A percentile compares a stretch with the other conserved stretches of the same genome.
phyloP scores from a whole-genome alignment of 139 green algal species.

The Asterochloris erici region DNA sequence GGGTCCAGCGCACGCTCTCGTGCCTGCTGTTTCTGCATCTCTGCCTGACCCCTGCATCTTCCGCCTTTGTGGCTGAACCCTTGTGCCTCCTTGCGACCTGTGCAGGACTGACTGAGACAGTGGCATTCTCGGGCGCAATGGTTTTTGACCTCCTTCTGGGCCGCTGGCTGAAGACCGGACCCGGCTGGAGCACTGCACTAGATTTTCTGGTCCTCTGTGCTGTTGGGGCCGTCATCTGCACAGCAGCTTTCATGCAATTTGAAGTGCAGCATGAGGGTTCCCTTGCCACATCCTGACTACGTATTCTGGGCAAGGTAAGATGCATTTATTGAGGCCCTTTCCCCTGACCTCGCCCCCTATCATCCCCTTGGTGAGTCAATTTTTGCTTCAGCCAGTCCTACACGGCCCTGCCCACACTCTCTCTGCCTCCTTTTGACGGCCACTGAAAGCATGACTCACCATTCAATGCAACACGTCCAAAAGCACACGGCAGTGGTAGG shows the following conservation, averaged over 20 bases:
- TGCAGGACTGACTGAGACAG: constrained; percentile 11
- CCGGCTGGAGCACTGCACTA: neutral
- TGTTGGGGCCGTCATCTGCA: constrained; percentile 8
- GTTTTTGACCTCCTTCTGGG: constrained; percentile 4
- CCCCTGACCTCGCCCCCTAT: no score
- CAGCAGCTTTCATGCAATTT: constrained; percentile 9
- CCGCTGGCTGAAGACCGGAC: constrained; percentile 1
- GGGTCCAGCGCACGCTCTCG: neutral
- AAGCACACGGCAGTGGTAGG: no score
- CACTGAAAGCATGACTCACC: no score
- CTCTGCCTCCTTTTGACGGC: no score
- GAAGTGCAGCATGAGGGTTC: neutral
- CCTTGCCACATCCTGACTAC: no score
- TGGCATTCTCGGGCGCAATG: constrained; percentile 8
- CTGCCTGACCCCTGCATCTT: neutral
- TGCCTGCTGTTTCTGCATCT: neutral
- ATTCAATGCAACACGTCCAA: no score
- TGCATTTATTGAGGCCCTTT: no score
- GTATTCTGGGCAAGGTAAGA: no score
- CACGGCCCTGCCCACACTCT: no score
- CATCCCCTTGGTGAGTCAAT: no score
- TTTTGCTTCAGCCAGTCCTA: no score
- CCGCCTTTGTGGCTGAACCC: neutral
- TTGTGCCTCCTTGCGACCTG: no score
- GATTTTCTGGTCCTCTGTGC: neutral